A percentile compares a stretch with the other conserved stretches of the same genome.
Evolutionary conservation across 495 filamentous ascomycete genomes (phyloP).

Genomic region (Aspergillus egyptiacus): DNA sequence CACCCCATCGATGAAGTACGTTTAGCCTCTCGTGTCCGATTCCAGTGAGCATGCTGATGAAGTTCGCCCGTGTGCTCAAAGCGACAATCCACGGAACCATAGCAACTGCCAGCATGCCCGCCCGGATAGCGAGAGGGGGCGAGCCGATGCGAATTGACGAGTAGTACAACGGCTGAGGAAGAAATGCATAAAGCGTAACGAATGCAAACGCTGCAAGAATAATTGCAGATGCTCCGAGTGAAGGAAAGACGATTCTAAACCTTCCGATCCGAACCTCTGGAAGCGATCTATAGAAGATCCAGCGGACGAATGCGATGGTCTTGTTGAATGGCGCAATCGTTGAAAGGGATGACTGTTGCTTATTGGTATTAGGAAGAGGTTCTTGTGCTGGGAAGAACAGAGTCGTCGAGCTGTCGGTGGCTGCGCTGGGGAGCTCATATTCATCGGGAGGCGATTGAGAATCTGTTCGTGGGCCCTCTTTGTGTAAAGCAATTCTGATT

Average conservation of each 20-base stretch:
- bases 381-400: conserved; percentile 66
- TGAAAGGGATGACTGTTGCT: conserved; percentile 62
- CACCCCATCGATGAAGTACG: conserved; percentile 87
- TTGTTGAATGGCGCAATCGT: conserved; percentile 68
- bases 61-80: conserved; percentile 84
- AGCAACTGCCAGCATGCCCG: conserved; percentile 89
- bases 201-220: conserved; percentile 62
- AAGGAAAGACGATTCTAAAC: conserved; percentile 66
- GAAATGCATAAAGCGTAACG: conserved; percentile 71
- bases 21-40: conserved; percentile 91
- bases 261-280: conserved; percentile 59
- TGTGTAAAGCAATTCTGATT: conserved; percentile 75
- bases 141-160: conserved; percentile 77
- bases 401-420: conserved; percentile 57
- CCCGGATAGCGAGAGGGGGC: conserved; percentile 80
- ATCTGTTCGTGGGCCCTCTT: conserved; percentile 58
- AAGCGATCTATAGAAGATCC: conserved; percentile 79
- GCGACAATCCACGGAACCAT: conserved; percentile 93
- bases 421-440: conserved; percentile 60
- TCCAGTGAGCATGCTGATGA: conserved; percentile 78
- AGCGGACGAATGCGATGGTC: conserved; percentile 68
- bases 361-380: conserved; percentile 35
- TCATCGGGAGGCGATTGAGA: conserved; percentile 56
- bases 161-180: conserved; percentile 81
- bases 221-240: conserved; percentile 60